Conservation (phyloP, 139 green algal genomes). For the Chlamydomonas sp. region DNA sequence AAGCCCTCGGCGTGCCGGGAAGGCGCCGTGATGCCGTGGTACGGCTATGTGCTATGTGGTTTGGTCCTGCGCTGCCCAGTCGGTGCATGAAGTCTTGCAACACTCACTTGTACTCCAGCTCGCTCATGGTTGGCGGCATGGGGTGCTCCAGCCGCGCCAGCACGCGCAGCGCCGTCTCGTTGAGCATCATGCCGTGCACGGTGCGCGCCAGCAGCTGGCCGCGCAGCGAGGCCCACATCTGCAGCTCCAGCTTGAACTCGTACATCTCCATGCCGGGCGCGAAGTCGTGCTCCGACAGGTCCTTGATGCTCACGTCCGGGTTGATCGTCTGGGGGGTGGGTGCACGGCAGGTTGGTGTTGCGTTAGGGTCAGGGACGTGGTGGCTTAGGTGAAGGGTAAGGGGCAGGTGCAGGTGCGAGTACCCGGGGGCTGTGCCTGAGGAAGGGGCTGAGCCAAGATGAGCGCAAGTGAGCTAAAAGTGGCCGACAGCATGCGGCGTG, state of each 20-base stretch:
- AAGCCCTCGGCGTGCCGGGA: too few relatives aligned
- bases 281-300: constrained; percentile 56
- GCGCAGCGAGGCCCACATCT: constrained; percentile 85
- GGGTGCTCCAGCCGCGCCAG: constrained; percentile 55
- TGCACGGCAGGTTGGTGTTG: too few relatives aligned
- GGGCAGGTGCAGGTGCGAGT: too few relatives aligned
- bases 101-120: constrained; percentile 47
- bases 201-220: constrained; percentile 82
- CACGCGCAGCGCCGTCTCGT: constrained; percentile 67
- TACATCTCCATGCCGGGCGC: constrained; percentile 32
- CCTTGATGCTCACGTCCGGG: constrained; percentile 47
- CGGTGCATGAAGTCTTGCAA: too few relatives aligned
- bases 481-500: too few relatives aligned
- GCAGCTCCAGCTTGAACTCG: constrained; percentile 53
- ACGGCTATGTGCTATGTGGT: too few relatives aligned
- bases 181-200: constrained; percentile 79
- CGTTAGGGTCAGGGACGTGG: neutral
- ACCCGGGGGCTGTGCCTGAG: too few relatives aligned
- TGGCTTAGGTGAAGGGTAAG: neutral
- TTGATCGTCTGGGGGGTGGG: constrained; percentile 5
- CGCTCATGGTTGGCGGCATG: constrained; percentile 43
- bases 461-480: too few relatives aligned
- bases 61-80: too few relatives aligned
- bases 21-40: too few relatives aligned
- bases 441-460: too few relatives aligned